These are phyloP conservation scores for Trypanosoma avium DNA, from an alignment of 208 protist species.

Conservation along the genomic window DNA sequence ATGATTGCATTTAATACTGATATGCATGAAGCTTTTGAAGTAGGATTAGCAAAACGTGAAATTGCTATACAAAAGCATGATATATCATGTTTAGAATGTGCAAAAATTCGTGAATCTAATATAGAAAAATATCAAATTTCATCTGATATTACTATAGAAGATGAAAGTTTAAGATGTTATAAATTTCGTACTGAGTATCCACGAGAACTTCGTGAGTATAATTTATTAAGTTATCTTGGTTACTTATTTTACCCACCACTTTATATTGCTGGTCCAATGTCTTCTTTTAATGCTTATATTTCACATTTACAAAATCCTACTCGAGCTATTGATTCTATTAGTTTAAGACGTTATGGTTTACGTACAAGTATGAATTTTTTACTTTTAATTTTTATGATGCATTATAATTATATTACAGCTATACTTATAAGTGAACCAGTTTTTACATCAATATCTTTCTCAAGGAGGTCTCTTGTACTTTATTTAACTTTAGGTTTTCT, in stretches of 20 bases:
- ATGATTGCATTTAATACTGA: constrained; percentile 85
- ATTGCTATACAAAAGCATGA: constrained; percentile 30
- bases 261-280: constrained; percentile 91
- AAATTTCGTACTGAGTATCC: constrained; percentile 61
- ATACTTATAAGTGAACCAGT: constrained; percentile 27
- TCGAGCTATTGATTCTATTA: constrained; percentile 11
- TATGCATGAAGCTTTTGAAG: constrained; percentile 36
- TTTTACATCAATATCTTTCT: constrained; percentile 14
- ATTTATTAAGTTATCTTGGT: constrained; percentile 73
- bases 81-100: constrained; percentile 32
- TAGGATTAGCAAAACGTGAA: constrained; percentile 15
- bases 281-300: constrained; percentile 88
- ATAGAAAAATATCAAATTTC: constrained; percentile 37
- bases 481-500: constrained; percentile 51
- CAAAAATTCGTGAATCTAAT: constrained; percentile 18
- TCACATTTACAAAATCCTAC: constrained; percentile 56
- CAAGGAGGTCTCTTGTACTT: constrained; percentile 28
- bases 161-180: constrained; percentile 37
- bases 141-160: constrained; percentile 45
- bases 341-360: constrained; percentile 25
- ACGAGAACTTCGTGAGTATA: constrained; percentile 57
- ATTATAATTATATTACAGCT: constrained; percentile 55
- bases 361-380: constrained; percentile 34
- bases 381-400: constrained; percentile 19
- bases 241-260: constrained; percentile 91